Evolutionary conservation across 169 alveolate species (phyloP), one percentile per base, ranked within the genome.

Genomic region (Cryptosporidium viatorum): DNA sequence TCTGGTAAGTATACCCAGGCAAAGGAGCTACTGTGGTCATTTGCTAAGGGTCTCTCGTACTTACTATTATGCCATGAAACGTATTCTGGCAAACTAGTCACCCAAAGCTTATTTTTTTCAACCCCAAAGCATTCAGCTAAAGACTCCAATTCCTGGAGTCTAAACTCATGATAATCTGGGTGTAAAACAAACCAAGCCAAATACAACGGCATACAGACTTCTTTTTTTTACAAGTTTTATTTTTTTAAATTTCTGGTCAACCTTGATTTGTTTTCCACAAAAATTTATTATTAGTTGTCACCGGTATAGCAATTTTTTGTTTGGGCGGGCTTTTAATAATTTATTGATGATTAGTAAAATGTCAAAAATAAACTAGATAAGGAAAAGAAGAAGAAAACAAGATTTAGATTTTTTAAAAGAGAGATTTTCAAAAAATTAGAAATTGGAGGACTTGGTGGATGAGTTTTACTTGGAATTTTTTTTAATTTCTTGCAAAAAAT

Each of bases 131-230:
- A 67, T 21, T 52, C 85, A 51, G 91, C 50, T 43, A 92, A 65
- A 26, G 94, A 89, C 52, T 71, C 89, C 80, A 92, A 74, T 68
- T 92, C 94, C 23, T 86, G 74, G 14, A 92, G 45, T 55, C 92
- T 85, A 69, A 91, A 92, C 12, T 89, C 91, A 55, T 92, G 92
- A 69, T 92, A 92, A n/a, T 85, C 86, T 16, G 91, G 92, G 75
- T 92, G 94, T 48, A 86, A 58, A 9, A 91, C 85, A 86, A 92
- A 92, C 94, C 94, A 92, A 71, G 73, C 86, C 37, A 92, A 91
- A 84, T 84, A 85, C 43, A 80, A 43, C 12, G 89, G 80, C 89
- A 80, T 80, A 26, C 18, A 55, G 35, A 55, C 37, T 55, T 10
- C 9, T 29, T 55, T 55, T 55, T 2, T 55, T 0, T 0, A 12